A percentile compares a stretch with the other conserved stretches of the same genome.
Conservation (phyloP, 495 filamentous ascomycete species). For the Wilcoxina mikolae region DNA sequence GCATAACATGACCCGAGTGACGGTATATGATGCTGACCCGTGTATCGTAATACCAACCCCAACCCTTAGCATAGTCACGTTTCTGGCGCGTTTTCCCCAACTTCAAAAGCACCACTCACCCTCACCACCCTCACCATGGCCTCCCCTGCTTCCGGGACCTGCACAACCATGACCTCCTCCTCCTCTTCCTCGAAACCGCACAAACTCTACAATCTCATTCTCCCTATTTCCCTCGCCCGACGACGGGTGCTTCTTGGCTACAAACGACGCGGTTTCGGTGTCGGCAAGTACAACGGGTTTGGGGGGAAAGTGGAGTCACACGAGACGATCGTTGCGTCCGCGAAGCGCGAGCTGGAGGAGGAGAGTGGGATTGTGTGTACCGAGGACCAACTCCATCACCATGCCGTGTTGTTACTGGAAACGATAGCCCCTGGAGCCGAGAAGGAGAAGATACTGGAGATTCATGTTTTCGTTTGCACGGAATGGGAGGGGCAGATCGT, state of each 20-base stretch:
- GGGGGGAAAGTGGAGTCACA: slow-evolving; percentile 26
- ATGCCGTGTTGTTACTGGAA: slow-evolving; percentile 25
- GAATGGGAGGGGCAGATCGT: slow-evolving; percentile 18
- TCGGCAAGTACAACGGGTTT: slow-evolving; percentile 29
- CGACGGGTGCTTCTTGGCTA: slow-evolving; percentile 20
- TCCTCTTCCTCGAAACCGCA: slow-evolving; percentile 10
- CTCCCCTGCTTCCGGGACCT: background rate
- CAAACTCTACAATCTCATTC: slow-evolving; percentile 27
- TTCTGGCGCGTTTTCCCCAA: no score
- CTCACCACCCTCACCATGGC: background rate
- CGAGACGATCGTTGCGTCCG: slow-evolving; percentile 24
- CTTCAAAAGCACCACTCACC: background rate
- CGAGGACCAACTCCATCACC: slow-evolving; percentile 16
- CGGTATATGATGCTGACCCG: no score
- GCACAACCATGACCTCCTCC: background rate
- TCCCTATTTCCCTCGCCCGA: slow-evolving; percentile 12
- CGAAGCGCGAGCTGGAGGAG: slow-evolving; percentile 26
- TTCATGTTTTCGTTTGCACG: slow-evolving; percentile 22
- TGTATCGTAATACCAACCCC: no score
- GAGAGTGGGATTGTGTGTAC: slow-evolving; percentile 17
- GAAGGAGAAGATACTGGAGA: slow-evolving; percentile 16
- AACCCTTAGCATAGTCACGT: no score
- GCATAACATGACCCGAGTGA: no score
- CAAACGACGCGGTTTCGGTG: slow-evolving; percentile 25
- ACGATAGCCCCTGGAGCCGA: slow-evolving; percentile 17